phyloP scores from a whole-genome alignment of 257 asterid species.

The Nyctanthes arbortristis region DNA sequence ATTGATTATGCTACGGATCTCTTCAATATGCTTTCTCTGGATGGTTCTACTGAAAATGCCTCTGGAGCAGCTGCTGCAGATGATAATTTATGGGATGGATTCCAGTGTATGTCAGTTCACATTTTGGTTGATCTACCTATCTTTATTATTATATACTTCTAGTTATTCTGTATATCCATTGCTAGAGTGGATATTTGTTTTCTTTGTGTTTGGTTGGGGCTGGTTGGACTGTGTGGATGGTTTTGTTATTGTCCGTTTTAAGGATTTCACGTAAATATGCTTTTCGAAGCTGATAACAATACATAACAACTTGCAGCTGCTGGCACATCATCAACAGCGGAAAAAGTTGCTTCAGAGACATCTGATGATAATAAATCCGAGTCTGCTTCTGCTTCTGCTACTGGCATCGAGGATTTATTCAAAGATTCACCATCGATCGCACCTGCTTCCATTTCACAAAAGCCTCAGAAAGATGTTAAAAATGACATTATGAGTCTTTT shows the following conservation, averaged over 20 bases:
- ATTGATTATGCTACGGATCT: constrained; percentile 93
- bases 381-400: constrained; percentile 22
- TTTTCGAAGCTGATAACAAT: constrained; percentile 17
- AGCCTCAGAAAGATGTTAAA: constrained; percentile 76
- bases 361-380: constrained; percentile 47
- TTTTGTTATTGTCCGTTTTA: too few species aligned
- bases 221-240: too few species aligned
- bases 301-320: constrained; percentile 64
- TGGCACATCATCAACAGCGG: constrained; percentile 55
- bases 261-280: constrained; percentile 13
- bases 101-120: constrained; percentile 64
- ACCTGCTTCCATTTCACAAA: constrained; percentile 42
- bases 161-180: not conserved
- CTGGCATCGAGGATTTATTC: constrained; percentile 82
- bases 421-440: constrained; percentile 62
- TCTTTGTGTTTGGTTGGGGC: not conserved
- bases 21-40: constrained; percentile 80
- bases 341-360: constrained; percentile 35
- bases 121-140: not conserved
- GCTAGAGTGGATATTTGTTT: not conserved
- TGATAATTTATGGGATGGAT: constrained; percentile 88
- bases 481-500: constrained; percentile 93
- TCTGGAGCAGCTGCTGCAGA: constrained; percentile 54
- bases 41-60: constrained; percentile 58
- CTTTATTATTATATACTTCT: constrained; percentile 12